Evolutionary conservation across 495 filamentous ascomycete genomes (phyloP), one percentile per base, ranked within the genome.

Genomic region (Cudoniella acicularis): DNA sequence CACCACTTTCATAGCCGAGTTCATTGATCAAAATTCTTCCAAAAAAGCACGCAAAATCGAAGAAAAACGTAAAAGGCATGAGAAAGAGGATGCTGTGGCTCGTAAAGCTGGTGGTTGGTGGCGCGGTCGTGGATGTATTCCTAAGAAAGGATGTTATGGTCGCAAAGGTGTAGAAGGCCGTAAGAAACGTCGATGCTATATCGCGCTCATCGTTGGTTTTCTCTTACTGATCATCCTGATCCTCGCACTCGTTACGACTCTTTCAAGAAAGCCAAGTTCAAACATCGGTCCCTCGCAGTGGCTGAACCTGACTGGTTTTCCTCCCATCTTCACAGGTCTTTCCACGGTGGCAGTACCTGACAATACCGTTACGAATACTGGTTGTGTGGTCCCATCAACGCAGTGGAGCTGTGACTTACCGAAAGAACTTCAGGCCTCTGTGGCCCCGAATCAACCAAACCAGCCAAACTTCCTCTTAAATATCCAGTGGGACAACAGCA

Each of bases 381-480:
- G 78, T 3, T 96, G 92, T 60, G 82, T 91, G 22, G 72, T 73
- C 1, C 87, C 89, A 3, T 67, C 81, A 0, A 87, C 86, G 0
- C 69, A 92, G 43, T 96, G 92, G 92, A 91, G 84, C 66, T 96
- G 92, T 65, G 80, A 83, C 10, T 63, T 94, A 10, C 92, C 92
- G 9, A 89, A 90, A 64, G 88, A 89, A 64, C 67, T 88, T 45
- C 86, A 91, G 40, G 69, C 75, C 6, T 74, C 73, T 8, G 82
- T 84, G 46, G 69, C 77, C 9, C 85, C 85, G 0, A 87, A 85
- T 64, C 67, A 71, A 17, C 75, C 84, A 0, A 75, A 83, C 64
- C 79, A 89, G 62, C 91, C 90, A 2, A 89, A 86, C 50, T 93
- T 96, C 67, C 75, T 88, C 22, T 70, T 96, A 27, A 79, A 93